Conservation (phyloP, 164 flowering plant species). For the Saururus chinensis region DNA sequence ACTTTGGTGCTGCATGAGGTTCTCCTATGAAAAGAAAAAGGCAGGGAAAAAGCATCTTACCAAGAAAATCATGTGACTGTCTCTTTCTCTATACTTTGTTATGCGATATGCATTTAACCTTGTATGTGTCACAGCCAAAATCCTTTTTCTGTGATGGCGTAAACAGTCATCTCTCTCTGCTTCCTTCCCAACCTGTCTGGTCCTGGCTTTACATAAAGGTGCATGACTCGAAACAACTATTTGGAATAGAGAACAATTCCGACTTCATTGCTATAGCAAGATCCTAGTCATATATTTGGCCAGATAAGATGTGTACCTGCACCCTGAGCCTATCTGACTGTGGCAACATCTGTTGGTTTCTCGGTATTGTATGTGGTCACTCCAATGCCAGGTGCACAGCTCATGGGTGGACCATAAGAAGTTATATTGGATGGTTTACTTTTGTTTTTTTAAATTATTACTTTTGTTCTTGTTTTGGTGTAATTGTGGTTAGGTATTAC, state of each 20-base stretch:
- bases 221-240: background rate
- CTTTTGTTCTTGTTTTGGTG: no score
- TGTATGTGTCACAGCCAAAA: background rate
- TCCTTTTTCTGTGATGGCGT: background rate
- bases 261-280: no score
- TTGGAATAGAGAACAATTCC: background rate
- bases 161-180: background rate
- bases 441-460: no score
- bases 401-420: no score
- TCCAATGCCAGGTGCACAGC: no score
- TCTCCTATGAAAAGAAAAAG: constrained; percentile 4
- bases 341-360: no score
- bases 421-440: no score
- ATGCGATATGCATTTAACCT: constrained; percentile 4
- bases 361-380: no score
- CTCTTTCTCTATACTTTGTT: constrained; percentile 3
- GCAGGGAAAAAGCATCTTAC: constrained; percentile 4
- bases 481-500: no score
- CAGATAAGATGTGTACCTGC: no score
- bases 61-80: constrained; percentile 9
- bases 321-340: no score
- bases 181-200: constrained; percentile 1
- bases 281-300: no score
- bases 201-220: background rate
- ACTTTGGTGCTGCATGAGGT: constrained; percentile 4